These are phyloP conservation scores for Cinchona pubescens DNA, from an alignment of 257 asterid genomes.

Conservation along the genomic window DNA sequence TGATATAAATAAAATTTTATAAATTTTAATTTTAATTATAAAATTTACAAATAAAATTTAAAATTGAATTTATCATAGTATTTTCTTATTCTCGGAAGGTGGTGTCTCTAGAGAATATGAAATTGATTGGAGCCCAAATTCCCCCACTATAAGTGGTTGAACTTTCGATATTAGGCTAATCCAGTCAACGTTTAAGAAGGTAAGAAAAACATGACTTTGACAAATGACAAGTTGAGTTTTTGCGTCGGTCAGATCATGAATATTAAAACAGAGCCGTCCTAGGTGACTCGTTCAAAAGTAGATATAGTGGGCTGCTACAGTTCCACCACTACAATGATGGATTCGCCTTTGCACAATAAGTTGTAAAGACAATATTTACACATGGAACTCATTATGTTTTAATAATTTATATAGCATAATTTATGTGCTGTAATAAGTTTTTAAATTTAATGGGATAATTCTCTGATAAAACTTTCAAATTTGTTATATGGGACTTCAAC, in stretches of 20 bases:
- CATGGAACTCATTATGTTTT: no score
- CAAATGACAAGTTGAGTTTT: not conserved
- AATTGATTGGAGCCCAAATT: not conserved
- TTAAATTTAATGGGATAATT: no score
- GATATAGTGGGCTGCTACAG: not conserved
- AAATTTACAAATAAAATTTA: no score
- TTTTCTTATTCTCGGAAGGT: not conserved
- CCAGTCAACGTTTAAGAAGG: not conserved
- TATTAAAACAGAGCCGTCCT: not conserved
- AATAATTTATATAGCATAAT: no score
- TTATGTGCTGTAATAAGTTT: no score
- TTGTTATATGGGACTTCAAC: not conserved
- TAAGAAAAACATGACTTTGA: not conserved
- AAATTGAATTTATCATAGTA: no score
- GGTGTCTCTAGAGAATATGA: not conserved
- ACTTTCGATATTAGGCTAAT: not conserved
- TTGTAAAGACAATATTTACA: no score
- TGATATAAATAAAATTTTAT: no score
- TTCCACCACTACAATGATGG: not conserved
- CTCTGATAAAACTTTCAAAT: no score
- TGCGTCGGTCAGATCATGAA: not conserved
- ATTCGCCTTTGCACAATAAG: not conserved
- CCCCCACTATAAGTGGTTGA: not conserved
- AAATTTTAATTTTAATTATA: no score
- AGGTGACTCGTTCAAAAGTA: constrained; percentile 11